Evolutionary conservation across 2,329 filamentous ascomycete species (phyloP), one percentile per base, ranked within the genome.

Genomic region (Scleromitrula shiraiana): DNA sequence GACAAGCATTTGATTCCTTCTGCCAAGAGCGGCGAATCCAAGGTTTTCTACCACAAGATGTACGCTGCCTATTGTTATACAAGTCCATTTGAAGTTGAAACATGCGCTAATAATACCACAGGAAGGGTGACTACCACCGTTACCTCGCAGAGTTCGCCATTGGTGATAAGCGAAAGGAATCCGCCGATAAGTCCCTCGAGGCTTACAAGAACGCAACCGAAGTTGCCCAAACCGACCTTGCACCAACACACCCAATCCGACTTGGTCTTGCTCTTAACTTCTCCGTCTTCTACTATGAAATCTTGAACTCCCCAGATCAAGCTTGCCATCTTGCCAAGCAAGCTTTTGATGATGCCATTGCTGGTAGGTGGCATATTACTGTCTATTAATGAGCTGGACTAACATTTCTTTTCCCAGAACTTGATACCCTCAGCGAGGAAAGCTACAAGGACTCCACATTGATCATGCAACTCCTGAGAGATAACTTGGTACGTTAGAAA

Each of bases 31-130:
- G 91, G 91, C 75, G 91, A 97, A 80, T 95, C 89, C 70, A 97
- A 96, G 83, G 91, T 97, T 69, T 97, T 97, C 74, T 97, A 97
- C 78, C 90, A 96, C 85, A 97, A 97, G 83, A 97, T 97, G 91
- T 96, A 76, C 63, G 87, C 78, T 85, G 89, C 57, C 51, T 57
- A 52, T 61, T 54, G 49, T 27, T 22, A 10, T 17, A 38, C 10
- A 49, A 46, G n/a, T n/a, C n/a, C n/a, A n/a, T n/a, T n/a, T n/a
- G n/a, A n/a, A n/a, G n/a, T n/a, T n/a, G n/a, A 23, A 22, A 41
- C 43, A 27, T 52, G 37, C 26, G 26, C 26, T 39, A 36, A 46
- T 32, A 42, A 42, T 23, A 41, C 48, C 44, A 55, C 59, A 95
- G 88, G 88, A 95, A 95, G 83, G 89, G 88, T 73, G 88, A 95